Conservation (phyloP, 1,139 yeast genomes). For the Debaryomycetaceae sp. region DNA sequence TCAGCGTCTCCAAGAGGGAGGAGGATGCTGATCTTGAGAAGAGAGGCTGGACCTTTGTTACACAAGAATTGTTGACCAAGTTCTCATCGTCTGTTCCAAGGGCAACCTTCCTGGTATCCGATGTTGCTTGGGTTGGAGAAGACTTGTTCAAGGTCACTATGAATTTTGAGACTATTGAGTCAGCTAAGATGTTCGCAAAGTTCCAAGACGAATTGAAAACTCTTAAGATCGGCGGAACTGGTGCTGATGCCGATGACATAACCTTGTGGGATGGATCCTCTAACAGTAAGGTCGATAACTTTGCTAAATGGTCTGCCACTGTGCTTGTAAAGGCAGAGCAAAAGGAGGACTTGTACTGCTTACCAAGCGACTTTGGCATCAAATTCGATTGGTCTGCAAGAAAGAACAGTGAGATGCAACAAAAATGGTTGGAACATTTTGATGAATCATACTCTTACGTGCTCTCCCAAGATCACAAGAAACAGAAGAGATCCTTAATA, state of each 20-base stretch:
- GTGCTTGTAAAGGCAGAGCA: background rate
- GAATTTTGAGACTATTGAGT: background rate
- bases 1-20: background rate
- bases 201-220: background rate
- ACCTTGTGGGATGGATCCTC: background rate
- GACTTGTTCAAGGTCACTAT: background rate
- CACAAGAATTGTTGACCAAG: background rate
- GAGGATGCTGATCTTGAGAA: background rate
- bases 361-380: background rate
- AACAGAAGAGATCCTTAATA: background rate
- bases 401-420: background rate
- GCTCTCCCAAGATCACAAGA: background rate
- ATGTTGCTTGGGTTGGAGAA: background rate
- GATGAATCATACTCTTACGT: background rate
- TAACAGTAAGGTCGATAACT: background rate
- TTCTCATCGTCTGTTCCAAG: background rate
- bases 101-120: background rate
- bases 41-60: background rate
- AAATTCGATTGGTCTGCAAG: background rate
- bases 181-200: background rate
- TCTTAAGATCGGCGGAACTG: background rate
- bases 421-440: background rate
- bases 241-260: background rate
- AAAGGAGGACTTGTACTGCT: background rate
- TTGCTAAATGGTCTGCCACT: background rate